Conservation (phyloP, 2,329 filamentous ascomycete genomes). For the Aspergillus uvarum region DNA sequence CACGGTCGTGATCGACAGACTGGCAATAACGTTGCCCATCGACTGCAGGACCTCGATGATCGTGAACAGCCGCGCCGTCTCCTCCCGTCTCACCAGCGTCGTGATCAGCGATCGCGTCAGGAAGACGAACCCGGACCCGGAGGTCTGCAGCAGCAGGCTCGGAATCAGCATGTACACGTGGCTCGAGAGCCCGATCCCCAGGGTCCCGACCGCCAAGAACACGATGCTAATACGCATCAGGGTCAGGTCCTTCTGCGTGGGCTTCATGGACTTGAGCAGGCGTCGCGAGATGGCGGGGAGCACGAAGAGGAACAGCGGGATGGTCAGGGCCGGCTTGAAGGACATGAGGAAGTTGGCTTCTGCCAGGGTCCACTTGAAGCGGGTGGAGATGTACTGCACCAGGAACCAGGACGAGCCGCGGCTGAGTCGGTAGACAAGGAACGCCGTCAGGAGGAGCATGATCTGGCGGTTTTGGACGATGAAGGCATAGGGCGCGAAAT, state of each 20-base stretch:
- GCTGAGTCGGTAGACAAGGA: slow-evolving; percentile 51
- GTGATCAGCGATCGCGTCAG: slow-evolving; percentile 50
- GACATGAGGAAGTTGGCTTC: slow-evolving; percentile 46
- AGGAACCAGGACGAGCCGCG: slow-evolving; percentile 49
- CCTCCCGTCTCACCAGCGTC: slow-evolving; percentile 48
- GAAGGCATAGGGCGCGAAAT: slow-evolving; percentile 41
- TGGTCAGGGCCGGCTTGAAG: slow-evolving; percentile 49
- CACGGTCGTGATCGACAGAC: slow-evolving; percentile 46
- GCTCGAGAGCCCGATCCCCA: slow-evolving; percentile 49
- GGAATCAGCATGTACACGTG: slow-evolving; percentile 44
- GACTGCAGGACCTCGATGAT: slow-evolving; percentile 51
- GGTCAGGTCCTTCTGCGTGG: slow-evolving; percentile 47
- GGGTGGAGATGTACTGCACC: slow-evolving; percentile 54
- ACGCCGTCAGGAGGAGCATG: slow-evolving; percentile 46
- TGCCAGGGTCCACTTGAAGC: slow-evolving; percentile 51
- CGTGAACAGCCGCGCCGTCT: slow-evolving; percentile 51
- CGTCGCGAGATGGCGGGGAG: slow-evolving; percentile 45
- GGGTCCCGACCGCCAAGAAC: slow-evolving; percentile 45
- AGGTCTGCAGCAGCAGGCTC: slow-evolving; percentile 49
- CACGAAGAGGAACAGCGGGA: slow-evolving; percentile 48
- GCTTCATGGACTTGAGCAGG: slow-evolving; percentile 37
- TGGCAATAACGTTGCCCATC: slow-evolving; percentile 49
- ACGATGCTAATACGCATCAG: slow-evolving; percentile 48
- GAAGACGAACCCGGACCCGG: slow-evolving; percentile 50
- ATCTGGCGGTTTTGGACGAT: slow-evolving; percentile 43